Evolutionary conservation across 2,329 filamentous ascomycete species (phyloP), one percentile per base, ranked within the genome.

Genomic region (Kalmusia sp.): DNA sequence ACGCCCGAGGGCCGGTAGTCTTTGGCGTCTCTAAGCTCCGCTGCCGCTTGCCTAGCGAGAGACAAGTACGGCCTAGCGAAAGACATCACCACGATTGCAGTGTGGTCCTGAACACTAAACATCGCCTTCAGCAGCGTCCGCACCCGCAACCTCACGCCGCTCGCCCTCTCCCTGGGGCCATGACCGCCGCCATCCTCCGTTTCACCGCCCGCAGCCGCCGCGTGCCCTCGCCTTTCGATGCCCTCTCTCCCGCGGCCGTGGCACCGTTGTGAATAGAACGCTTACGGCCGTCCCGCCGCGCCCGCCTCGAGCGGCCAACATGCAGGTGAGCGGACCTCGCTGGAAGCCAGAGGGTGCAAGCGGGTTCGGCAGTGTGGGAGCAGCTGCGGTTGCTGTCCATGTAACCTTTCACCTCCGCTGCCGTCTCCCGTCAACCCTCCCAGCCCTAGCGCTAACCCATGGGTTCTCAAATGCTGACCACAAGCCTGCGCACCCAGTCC

Each of bases 381-480:
- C 4, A 6, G 25, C n/a, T n/a, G 24, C 12, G 45, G 15, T 27
- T 34, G 31, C 31, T n/a, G 19, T 43, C 17, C 47, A 40, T 40
- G 44, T 39, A 35, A 22, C 34, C 31, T 25, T 34, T 30, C 54
- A 33, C 37, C 55, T 46, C 19, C 49, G 44, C 50, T 52, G 50
- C 55, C 15, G 30, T 39, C 39, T 47, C 38, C 52, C 52, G 49
- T 22, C 22, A 30, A 15, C 47, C 34, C 40, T 22, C 43, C 37
- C 46, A n/a, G 46, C 24, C 17, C 24, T 51, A 37, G 48, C 30
- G 28, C 22, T 12, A 28, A 12, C 27, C 27, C 12, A 7, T 31
- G 44, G n/a, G 28, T 31, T 15, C 33, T n/a, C 49, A 49, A 40
- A 64, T 59, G 69, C 72, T 75, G 62, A 74, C 70, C 45, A 52